Evolutionary conservation across 2,329 filamentous ascomycete species (phyloP), one percentile per base, ranked within the genome.

Genomic region (Calonectria crousiana): DNA sequence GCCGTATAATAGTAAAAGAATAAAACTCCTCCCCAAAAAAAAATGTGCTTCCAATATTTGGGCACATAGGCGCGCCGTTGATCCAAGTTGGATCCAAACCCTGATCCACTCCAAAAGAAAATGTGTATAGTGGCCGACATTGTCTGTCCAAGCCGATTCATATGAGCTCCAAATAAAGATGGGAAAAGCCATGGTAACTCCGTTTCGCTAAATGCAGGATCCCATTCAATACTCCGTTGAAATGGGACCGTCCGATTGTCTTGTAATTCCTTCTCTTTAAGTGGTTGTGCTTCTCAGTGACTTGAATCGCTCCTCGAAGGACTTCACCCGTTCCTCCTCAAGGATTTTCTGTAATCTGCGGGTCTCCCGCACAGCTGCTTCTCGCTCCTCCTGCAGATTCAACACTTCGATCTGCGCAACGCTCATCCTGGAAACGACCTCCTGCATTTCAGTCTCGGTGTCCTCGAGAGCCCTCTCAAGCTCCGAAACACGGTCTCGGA

Each of bases 401-500:
- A 94, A 92, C 58, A 97, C 95, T 85, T 96, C 94, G 76, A 96
- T 94, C 86, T 97, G 95, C 32, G 94, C 93, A 79, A 89, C 88
- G 85, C 94, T 96, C 92, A 97, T 96, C 79, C 92, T 90, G 74
- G 92, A 89, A 20, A 97, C 93, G 8, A 97, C 94, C 81, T 95
- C 92, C 81, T 95, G 92, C 93, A 97, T 96, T 85, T 96, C 94
- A 60, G 88, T 89, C 81, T 97, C 95, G 14, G 85, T 83, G 44
- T 86, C 84, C 11, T 84, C 83, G 4, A 86, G 84, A 20, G 96
- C 93, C 80, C 92, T 93, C 87, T 99, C 97, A 3, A 99, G 91
- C 85, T 98, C 95, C 71, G 92, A 88, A 10, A 98, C 95, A 74
- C 94, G 92, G 74, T 92, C 91, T 83, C 95, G 94, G 41, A 99